Evolutionary conservation across 371 early-diverging fungal species (phyloP), one percentile per base, ranked within the genome.

Genomic region (Cokeromyces recurvatus): DNA sequence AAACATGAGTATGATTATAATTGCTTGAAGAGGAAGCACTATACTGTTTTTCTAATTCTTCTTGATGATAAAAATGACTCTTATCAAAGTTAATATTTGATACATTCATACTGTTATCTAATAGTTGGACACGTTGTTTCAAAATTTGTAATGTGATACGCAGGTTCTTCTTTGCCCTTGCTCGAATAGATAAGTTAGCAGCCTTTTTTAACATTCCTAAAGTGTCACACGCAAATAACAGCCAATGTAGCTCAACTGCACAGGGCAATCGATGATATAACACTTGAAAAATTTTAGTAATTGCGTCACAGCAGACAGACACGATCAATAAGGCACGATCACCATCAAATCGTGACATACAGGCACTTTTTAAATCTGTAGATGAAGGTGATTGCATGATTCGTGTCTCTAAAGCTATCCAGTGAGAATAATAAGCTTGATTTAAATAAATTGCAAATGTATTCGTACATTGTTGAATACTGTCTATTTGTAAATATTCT

Each of bases 251-350:
- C 21, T 73, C 74, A 1, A 73, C 32, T 2, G 48, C 39, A 29
- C 74, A 73, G 1, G 74, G 68, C 2, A 57, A 21, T 2, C 59
- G 55, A 24, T 42, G 42, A 22, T 47, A 53, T 2, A 73, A 37
- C 0, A 53, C 58, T 27, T 62, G 51, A 20, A 57, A 63, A 3
- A 69, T 57, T 22, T 64, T 64, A 5, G 69, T 47, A 15, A 69
- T 41, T 14, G 74, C 67, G 29, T 73, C 74, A 12, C 60, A 57
- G 21, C 59, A 57, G 16, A 73, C 60, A 4, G 74, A 69, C 0
- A 73, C 70, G 32, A 67, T 62, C 31, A 67, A 24, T 2, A 69
- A 23, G 2, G 74, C 67, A 12, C 70, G 62, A 12, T 69, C 65
- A 2, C 61, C 58, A 27, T 73, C 68, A 36, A 64, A 43, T 2